Conservation (phyloP, 768 basidiomycete genomes). For the Suillus sp. region DNA sequence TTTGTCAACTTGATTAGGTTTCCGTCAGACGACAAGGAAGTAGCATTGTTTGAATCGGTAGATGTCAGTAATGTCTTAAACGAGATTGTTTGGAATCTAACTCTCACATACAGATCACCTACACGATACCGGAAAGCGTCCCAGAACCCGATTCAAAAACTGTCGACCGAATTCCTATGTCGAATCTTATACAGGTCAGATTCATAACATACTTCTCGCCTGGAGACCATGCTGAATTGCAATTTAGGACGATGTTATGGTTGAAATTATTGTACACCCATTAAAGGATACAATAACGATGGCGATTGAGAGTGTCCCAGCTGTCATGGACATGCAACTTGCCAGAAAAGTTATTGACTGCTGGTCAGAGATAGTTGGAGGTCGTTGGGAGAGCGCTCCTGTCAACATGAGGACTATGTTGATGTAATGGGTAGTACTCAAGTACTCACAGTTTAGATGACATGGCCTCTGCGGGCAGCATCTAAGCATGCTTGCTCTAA, state of each 20-base stretch:
- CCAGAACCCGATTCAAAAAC: slow-evolving; percentile 14
- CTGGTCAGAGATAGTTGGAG: slow-evolving; percentile 25
- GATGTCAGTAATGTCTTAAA: slow-evolving; percentile 31
- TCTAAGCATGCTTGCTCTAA: slow-evolving; percentile 80
- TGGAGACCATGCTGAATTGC: not conserved
- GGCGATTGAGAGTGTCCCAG: slow-evolving; percentile 24
- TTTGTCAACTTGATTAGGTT: slow-evolving; percentile 46
- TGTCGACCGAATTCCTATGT: slow-evolving; percentile 22
- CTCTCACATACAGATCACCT: slow-evolving; percentile 33
- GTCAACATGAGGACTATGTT: not conserved
- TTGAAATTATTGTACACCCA: slow-evolving; percentile 32
- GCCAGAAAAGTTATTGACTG: slow-evolving; percentile 22
- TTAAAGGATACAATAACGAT: slow-evolving; percentile 22
- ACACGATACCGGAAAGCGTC: slow-evolving; percentile 33
- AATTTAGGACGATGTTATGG: slow-evolving; percentile 36
- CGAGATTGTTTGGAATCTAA: slow-evolving; percentile 2
- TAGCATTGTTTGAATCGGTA: slow-evolving; percentile 33
- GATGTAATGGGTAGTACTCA: not conserved
- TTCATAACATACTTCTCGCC: not conserved
- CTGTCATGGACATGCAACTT: slow-evolving; percentile 18
- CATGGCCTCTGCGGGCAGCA: slow-evolving; percentile 69
- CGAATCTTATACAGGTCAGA: slow-evolving; percentile 30
- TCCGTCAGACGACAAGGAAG: slow-evolving; percentile 23
- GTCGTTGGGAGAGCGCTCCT: not conserved
- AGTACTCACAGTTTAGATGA: slow-evolving; percentile 5